Evolutionary conservation across 1,284 basidiomycete genomes (phyloP), one percentile per base, ranked within the genome.

Genomic region (Cutaneotrichosporon daszewskae): DNA sequence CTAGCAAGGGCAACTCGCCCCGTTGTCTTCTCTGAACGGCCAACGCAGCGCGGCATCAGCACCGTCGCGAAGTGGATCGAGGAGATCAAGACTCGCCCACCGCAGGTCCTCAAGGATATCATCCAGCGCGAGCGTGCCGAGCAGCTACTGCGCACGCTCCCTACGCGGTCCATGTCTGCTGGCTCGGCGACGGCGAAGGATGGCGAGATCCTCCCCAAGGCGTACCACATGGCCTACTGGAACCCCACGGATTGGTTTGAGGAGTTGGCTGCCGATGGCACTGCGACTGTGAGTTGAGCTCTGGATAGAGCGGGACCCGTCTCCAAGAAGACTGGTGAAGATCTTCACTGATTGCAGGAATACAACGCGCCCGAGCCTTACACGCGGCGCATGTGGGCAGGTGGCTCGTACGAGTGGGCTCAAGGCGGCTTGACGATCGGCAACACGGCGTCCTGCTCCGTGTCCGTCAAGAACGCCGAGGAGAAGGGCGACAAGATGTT

Each of bases 321-420:
- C 5, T 29, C 5, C 2, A 13, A 12, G 38, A 13, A 22, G 3
- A 17, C 14, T 1, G 28, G 13, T 32, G 28, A 7, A 2, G 9
- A 16, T 17, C n/a, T 81, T 44, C 80, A 43, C 39, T 22, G 32
- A 16, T 14, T 5, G 22, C 44, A 70, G 66, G 66, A 68, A 27
- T 65, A 62, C 51, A 71, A 67, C 39, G 59, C 87, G 3, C 86
- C 87, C 0, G 67, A 75, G 32, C 85, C 85, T 0, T 88, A 84
- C 68, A 77, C 77, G 16, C 75, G 83, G 32, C 75, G 87, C 16
- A 89, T 89, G 86, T 89, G 87, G 85, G 85, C 84, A 1, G 79
- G 83, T 17, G 86, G 87, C 1, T 76, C 71, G 48, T 81, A 88
- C 61, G 70, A 69, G 28, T 88, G 84, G 82, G 55, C 61, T 39